Percentiles rank a stretch among this genome's conserved stretches.
phyloP scores from a whole-genome alignment of 179 eudicot genomes.

The Heliamphora pulchella region DNA sequence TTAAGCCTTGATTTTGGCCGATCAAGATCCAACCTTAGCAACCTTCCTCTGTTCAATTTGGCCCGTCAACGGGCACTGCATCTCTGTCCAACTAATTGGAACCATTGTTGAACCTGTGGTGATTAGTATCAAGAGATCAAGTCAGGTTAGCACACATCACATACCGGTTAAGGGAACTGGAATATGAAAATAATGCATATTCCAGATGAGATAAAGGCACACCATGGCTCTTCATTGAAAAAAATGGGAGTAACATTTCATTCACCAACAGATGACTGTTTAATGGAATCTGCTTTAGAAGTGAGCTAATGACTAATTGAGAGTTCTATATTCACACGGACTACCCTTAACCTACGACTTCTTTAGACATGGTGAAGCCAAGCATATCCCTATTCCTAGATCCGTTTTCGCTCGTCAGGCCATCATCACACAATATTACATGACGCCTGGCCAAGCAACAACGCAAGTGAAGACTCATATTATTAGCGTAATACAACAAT shows the following conservation, averaged over 20 bases:
- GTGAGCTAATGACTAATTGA: neutral
- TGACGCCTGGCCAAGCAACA: neutral
- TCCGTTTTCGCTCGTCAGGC: no score
- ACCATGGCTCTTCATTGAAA: neutral
- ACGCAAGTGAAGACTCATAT: neutral
- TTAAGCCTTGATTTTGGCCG: neutral
- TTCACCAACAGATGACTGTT: neutral
- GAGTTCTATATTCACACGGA: no score
- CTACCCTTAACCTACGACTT: no score
- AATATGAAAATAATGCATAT: neutral
- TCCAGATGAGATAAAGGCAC: neutral
- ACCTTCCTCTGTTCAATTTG: constrained; percentile 92
- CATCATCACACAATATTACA: no score
- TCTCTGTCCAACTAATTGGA: constrained; percentile 99
- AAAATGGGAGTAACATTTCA: neutral
- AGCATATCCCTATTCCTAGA: no score
- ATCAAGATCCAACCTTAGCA: constrained; percentile 57
- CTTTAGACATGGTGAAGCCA: no score
- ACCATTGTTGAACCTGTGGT: constrained; percentile 73
- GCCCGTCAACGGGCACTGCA: constrained; percentile 92
- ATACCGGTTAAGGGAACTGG: neutral
- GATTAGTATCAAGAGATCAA: constrained; percentile 8
- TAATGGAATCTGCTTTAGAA: neutral
- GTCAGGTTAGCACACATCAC: neutral
- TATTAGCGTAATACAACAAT: neutral